phyloP scores from a whole-genome alignment of 352 stramenopile genomes.

The Globisporangium cederbergense region DNA sequence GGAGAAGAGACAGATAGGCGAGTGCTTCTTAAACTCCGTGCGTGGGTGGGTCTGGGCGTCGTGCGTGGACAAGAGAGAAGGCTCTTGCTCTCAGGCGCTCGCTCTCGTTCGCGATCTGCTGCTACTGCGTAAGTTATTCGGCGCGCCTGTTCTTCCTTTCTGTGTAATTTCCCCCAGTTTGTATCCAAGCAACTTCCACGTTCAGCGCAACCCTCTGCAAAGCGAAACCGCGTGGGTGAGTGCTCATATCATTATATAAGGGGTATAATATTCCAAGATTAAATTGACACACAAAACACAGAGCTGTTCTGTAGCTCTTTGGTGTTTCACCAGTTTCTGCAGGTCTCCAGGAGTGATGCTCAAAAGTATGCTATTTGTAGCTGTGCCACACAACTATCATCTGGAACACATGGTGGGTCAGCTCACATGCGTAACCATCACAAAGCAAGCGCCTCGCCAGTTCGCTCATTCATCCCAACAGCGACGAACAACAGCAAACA shows the following conservation, averaged over 20 bases:
- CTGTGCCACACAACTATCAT: not conserved
- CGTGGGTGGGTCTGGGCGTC: not conserved
- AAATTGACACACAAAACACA: not conserved
- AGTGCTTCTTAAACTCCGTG: not conserved
- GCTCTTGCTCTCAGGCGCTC: not conserved
- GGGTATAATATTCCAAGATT: not conserved
- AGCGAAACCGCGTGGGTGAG: not conserved
- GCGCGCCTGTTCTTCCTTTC: slow-evolving; percentile 2
- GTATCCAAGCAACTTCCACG: slow-evolving; percentile 14
- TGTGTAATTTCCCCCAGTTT: slow-evolving; percentile 6
- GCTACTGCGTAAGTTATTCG: not conserved
- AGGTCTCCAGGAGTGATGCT: slow-evolving; percentile 4
- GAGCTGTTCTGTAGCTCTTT: not conserved
- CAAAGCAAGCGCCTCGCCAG: not conserved
- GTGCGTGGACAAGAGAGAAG: slow-evolving; percentile 4
- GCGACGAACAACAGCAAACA: not conserved
- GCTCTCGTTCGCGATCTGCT: slow-evolving; percentile 6
- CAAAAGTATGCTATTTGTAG: not conserved
- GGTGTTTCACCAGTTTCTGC: not conserved
- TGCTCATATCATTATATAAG: not conserved
- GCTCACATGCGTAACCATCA: not conserved
- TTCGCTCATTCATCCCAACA: not conserved
- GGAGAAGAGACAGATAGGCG: not conserved
- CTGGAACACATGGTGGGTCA: not conserved
- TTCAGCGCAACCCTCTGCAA: slow-evolving; percentile 8